Evolutionary conservation across 371 early-diverging fungal species (phyloP), one percentile per base, ranked within the genome.

Genomic region (Mucor indicus): DNA sequence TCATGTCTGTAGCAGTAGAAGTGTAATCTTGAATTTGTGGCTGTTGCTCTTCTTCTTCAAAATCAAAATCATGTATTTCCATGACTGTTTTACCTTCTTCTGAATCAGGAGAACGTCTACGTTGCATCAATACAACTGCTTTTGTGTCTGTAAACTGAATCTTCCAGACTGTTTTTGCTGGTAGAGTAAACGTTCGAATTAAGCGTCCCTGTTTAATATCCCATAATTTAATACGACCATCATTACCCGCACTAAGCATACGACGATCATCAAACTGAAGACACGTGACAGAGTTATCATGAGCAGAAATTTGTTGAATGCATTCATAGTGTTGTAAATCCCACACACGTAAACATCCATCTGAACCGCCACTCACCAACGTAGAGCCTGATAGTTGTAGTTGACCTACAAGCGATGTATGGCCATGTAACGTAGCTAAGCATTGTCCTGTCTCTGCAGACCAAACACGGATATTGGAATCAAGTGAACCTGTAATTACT

Each of bases 321-420:
- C 90, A 84, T 38, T 80, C 76, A 50, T 77, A 75, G 16, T 72
- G 84, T 16, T 74, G 73, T 11, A 91, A 81, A 43, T 83, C 82
- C 98, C 98, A 98, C 8, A 98, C 83, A 33, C 90, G 84, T 22
- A 92, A 73, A 31, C 84, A 83, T 1, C 92, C 85, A 62, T 98
- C 98, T 4, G 92, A 91, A 3, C 92, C 86, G 13, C 90, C 93
- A 38, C 84, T 92, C 31, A 91, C 87, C 20, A 92, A 64, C 11
- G 84, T 86, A 15, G 78, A 57, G 9, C 84, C 81, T 0, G 84
- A 81, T 23, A 91, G 69, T 45, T 91, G 89, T 3, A 93, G 53
- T 44, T 95, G 90, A 1, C 96, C 92, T 4, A 92, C 92, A 2
- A 92, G 77, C 0, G 89, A 86, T 1, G 90, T 85, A 62, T 93